Evolutionary conservation across 805 yeast species (phyloP).

Genomic region (Cyberlindnera galapagoensis): DNA sequence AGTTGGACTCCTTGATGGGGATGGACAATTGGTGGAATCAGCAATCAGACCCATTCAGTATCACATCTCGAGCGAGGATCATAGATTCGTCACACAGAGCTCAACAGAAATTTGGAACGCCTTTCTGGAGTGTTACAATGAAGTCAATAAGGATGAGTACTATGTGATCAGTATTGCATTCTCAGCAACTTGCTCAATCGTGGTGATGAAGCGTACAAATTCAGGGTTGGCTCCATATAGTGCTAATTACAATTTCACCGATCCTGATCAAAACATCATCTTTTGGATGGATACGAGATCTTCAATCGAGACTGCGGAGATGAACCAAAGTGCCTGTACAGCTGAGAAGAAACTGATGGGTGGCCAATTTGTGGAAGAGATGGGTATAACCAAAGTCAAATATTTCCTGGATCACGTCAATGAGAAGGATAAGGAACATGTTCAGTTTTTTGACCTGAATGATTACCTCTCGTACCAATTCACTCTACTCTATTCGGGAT

Average conservation of each 20-base stretch:
- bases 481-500: too few relatives aligned
- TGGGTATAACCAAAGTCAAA: constrained; percentile 49
- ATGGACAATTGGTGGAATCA: constrained; percentile 14
- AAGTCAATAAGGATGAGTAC: background rate
- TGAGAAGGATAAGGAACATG: constrained; percentile 12
- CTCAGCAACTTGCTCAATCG: constrained; percentile 58
- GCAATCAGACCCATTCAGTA: constrained; percentile 21
- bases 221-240: constrained; percentile 26
- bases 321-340: constrained; percentile 12
- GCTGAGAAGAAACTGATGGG: constrained; percentile 29
- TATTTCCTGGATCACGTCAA: constrained; percentile 28
- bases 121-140: constrained; percentile 23
- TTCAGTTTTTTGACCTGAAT: constrained; percentile 45
- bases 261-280: constrained; percentile 34
- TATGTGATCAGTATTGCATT: constrained; percentile 29
- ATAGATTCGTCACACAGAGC: constrained; percentile 32
- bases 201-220: constrained; percentile 28
- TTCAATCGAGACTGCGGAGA: constrained; percentile 25
- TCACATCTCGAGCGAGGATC: constrained; percentile 15
- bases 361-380: constrained; percentile 45
- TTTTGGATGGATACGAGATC: constrained; percentile 58
- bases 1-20: constrained; percentile 25
- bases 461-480: constrained; percentile 33
- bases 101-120: constrained; percentile 32
- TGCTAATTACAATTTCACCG: constrained; percentile 22